These are phyloP conservation scores for Penicillium canariense DNA, from an alignment of 495 filamentous ascomycete genomes.

Conservation along the genomic window DNA sequence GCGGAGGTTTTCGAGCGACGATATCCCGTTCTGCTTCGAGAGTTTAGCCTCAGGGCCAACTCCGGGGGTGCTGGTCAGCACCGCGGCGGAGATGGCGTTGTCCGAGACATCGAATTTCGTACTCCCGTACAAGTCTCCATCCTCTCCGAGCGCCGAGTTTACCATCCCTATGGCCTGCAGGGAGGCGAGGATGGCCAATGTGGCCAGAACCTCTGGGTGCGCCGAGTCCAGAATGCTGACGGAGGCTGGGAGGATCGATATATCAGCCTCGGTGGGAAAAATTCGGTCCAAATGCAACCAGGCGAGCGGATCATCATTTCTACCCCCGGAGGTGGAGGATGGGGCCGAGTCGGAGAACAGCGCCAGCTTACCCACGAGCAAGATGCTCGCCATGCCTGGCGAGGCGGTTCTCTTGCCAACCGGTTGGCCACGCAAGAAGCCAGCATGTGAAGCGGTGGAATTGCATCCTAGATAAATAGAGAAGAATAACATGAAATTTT, in stretches of 20 bases:
- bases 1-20: slow-evolving; percentile 84
- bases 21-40: slow-evolving; percentile 80
- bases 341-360: slow-evolving; percentile 28
- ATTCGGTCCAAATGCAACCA: slow-evolving; percentile 74
- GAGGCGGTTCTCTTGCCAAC: slow-evolving; percentile 30
- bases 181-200: slow-evolving; percentile 69
- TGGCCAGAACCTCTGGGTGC: slow-evolving; percentile 46
- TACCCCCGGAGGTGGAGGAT: slow-evolving; percentile 49
- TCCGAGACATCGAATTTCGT: slow-evolving; percentile 39
- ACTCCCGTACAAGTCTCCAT: slow-evolving; percentile 78
- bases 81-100: slow-evolving; percentile 39
- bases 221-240: slow-evolving; percentile 38
- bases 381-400: slow-evolving; percentile 31
- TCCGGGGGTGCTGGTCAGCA: slow-evolving; percentile 46
- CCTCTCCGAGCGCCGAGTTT: slow-evolving; percentile 78
- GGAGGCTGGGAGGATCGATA: slow-evolving; percentile 52
- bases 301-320: slow-evolving; percentile 76
- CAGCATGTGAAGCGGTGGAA: slow-evolving; percentile 20
- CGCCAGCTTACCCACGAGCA: slow-evolving; percentile 12
- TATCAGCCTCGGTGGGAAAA: slow-evolving; percentile 83
- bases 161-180: slow-evolving; percentile 78
- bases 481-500: not conserved
- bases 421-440: slow-evolving; percentile 29
- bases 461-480: not conserved
- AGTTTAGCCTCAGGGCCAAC: slow-evolving; percentile 78